Conservation (phyloP, 345 rosid species). For the Hevea brasiliensis region DNA sequence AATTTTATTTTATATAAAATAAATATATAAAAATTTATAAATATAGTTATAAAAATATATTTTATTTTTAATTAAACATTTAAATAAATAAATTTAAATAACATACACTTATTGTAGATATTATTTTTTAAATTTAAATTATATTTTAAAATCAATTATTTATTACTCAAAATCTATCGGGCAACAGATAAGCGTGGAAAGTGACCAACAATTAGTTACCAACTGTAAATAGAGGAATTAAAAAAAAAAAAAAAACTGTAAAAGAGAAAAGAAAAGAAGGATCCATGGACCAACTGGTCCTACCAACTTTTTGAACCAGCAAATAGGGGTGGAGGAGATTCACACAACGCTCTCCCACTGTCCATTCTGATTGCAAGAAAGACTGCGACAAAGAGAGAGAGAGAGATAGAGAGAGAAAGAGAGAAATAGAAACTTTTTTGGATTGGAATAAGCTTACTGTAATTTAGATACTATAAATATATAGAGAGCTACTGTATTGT, state of each 20-base stretch:
- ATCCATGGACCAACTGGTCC: neutral
- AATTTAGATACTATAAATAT: neutral
- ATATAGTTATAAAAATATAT: too few relatives aligned
- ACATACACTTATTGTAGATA: too few relatives aligned
- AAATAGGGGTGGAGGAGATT: neutral
- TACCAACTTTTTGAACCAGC: neutral
- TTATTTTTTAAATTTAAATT: too few relatives aligned
- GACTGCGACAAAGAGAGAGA: neutral
- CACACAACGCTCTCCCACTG: neutral
- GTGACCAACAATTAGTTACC: neutral
- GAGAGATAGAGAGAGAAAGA: neutral
- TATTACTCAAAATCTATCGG: too few relatives aligned
- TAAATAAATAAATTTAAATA: too few relatives aligned
- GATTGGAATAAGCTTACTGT: neutral
- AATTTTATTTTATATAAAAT: too few relatives aligned
- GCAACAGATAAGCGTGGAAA: too few relatives aligned
- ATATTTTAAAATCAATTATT: too few relatives aligned
- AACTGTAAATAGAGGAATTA: slow-evolving; percentile 2
- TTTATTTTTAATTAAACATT: too few relatives aligned
- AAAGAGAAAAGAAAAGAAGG: neutral
- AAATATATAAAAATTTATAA: too few relatives aligned
- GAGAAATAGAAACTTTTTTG: neutral
- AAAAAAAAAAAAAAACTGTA: too few relatives aligned
- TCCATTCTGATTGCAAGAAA: neutral
- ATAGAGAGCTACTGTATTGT: too few relatives aligned